Conservation (phyloP, 768 basidiomycete species). For the Suillus paluster region DNA sequence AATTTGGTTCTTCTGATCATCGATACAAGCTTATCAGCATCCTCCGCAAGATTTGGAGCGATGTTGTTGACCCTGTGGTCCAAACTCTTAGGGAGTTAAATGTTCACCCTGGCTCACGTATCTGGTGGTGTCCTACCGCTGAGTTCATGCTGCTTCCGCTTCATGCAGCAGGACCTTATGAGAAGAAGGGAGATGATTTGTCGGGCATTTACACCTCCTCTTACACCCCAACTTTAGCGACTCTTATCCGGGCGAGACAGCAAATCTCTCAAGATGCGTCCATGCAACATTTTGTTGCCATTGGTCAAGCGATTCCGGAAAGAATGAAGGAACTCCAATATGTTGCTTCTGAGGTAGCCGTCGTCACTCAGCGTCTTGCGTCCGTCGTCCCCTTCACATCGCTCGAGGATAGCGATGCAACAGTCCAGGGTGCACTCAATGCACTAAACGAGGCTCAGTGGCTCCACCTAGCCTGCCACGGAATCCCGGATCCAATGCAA, state of each 20-base stretch:
- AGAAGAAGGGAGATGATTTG: slow-evolving; percentile 7
- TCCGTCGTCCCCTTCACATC: not conserved
- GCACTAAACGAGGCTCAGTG: slow-evolving; percentile 7
- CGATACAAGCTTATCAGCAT: slow-evolving; percentile 2
- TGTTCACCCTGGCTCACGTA: slow-evolving; percentile 18
- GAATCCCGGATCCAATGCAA: slow-evolving; percentile 28
- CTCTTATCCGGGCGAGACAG: slow-evolving; percentile 23
- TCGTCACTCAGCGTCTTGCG: not conserved
- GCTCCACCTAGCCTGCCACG: slow-evolving; percentile 40
- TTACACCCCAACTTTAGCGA: slow-evolving; percentile 30
- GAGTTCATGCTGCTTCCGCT: slow-evolving; percentile 42
- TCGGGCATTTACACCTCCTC: slow-evolving; percentile 27
- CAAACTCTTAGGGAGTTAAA: slow-evolving; percentile 16
- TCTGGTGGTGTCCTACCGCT: slow-evolving; percentile 37
- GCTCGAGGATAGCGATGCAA: not conserved
- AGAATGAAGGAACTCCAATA: not conserved
- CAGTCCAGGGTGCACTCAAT: not conserved
- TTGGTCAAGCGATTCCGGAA: slow-evolving; percentile 7
- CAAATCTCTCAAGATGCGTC: not conserved
- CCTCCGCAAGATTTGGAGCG: slow-evolving; percentile 30
- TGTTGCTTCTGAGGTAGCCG: slow-evolving; percentile 2
- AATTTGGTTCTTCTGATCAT: not conserved
- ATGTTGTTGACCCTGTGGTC: slow-evolving; percentile 31
- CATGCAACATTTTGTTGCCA: slow-evolving; percentile 7
- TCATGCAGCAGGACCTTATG: slow-evolving; percentile 44